Evolutionary conservation across 768 basidiomycete species (phyloP).

Genomic region (Butyriboletus loyo): DNA sequence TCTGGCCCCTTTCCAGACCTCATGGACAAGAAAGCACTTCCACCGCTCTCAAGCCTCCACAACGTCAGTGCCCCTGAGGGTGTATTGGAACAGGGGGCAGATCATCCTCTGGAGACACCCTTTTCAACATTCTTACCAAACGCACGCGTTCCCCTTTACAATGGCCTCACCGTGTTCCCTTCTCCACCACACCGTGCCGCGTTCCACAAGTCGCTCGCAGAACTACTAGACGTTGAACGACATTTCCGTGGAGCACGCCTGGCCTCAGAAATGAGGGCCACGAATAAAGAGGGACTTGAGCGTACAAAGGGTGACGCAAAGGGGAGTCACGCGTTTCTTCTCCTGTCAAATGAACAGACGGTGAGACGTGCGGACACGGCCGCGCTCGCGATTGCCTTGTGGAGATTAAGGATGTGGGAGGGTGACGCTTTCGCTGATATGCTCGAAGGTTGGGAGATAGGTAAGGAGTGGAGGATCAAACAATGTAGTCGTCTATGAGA

Average conservation of each 20-base stretch:
- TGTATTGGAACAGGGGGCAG: background rate
- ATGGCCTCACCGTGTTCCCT: constrained; percentile 65
- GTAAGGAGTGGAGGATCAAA: constrained; percentile 23
- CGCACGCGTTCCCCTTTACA: constrained; percentile 59
- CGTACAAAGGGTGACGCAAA: constrained; percentile 35
- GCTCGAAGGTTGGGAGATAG: constrained; percentile 37
- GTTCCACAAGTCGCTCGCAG: constrained; percentile 46
- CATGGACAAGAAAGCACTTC: constrained; percentile 19
- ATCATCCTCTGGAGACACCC: constrained; percentile 4
- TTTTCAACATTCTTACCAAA: constrained; percentile 28
- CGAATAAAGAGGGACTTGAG: background rate
- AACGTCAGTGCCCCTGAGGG: background rate
- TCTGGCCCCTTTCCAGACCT: background rate
- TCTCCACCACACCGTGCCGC: constrained; percentile 56
- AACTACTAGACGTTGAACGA: constrained; percentile 49
- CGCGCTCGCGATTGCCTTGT: constrained; percentile 67
- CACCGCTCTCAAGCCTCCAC: constrained; percentile 27
- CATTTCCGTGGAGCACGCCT: constrained; percentile 14
- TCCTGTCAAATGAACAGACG: constrained; percentile 51
- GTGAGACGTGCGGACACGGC: constrained; percentile 56
- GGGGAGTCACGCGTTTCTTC: constrained; percentile 67
- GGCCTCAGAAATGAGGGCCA: background rate
- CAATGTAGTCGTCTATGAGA: constrained; percentile 7
- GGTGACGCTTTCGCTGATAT: constrained; percentile 33
- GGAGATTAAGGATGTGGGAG: constrained; percentile 80